A percentile compares a stretch with the other conserved stretches of the same genome.
Conservation (phyloP, 306 rosid species). For the Adenanthera pavonina region DNA sequence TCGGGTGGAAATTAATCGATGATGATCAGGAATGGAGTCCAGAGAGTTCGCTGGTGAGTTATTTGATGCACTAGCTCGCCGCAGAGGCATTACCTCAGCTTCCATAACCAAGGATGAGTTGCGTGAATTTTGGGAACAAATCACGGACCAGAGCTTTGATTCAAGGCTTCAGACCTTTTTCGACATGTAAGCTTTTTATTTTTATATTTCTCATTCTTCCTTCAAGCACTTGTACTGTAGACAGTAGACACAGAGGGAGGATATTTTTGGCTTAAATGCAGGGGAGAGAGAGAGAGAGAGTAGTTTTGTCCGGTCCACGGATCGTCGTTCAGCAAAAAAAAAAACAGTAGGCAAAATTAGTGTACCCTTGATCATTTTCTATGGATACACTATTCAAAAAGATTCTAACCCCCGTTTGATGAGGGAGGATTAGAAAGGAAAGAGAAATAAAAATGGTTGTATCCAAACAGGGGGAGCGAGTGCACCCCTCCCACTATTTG, state of each 20-base stretch:
- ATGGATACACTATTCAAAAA: not conserved
- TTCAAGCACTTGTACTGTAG: not conserved
- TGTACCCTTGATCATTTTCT: not conserved
- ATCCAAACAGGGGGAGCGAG: too few species aligned
- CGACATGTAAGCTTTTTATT: slow-evolving; percentile 66
- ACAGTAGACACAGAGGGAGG: not conserved
- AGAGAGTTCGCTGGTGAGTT: slow-evolving; percentile 78
- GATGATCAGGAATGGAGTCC: slow-evolving; percentile 70
- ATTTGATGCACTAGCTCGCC: slow-evolving; percentile 81
- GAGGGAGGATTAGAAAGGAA: too few species aligned
- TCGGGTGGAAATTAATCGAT: not conserved
- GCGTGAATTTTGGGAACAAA: slow-evolving; percentile 87
- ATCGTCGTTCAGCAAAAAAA: not conserved
- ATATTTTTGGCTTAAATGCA: not conserved
- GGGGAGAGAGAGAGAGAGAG: not conserved
- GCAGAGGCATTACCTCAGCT: slow-evolving; percentile 68
- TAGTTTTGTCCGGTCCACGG: not conserved
- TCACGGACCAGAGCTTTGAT: slow-evolving; percentile 80
- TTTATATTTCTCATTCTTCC: not conserved
- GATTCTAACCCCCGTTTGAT: too few species aligned
- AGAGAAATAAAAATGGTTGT: too few species aligned
- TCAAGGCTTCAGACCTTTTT: slow-evolving; percentile 91
- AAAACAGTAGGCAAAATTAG: not conserved
- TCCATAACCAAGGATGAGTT: slow-evolving; percentile 67
- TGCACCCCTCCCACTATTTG: too few species aligned